Evolutionary conservation across 2,329 filamentous ascomycete genomes (phyloP).

Genomic region (Sarocladium kiliense): DNA sequence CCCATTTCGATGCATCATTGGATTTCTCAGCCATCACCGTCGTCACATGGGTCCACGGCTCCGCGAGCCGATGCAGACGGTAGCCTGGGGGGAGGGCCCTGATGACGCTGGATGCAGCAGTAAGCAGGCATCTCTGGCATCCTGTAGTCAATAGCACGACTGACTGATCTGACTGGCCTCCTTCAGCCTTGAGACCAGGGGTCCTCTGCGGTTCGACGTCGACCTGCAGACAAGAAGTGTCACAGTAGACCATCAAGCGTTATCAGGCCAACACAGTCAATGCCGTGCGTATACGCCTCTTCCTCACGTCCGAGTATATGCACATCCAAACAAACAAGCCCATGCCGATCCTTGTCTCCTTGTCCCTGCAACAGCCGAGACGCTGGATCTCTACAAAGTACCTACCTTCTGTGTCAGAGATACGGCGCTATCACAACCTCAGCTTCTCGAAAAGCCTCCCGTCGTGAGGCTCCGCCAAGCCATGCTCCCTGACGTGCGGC

Average conservation of each 20-base stretch:
- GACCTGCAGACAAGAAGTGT: neutral
- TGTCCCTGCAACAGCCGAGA: constrained; percentile 3
- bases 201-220: neutral
- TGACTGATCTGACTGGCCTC: too few species aligned
- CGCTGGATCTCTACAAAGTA: neutral
- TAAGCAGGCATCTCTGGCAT: constrained; percentile 1
- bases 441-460: constrained; percentile 5
- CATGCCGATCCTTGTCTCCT: neutral
- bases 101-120: neutral
- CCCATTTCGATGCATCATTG: neutral
- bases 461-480: constrained; percentile 1
- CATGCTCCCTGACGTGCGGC: constrained; percentile 6
- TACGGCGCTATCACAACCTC: neutral
- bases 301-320: neutral
- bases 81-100: neutral
- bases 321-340: neutral
- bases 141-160: neutral
- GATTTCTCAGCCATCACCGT: neutral
- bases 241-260: neutral
- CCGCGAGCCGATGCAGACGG: neutral
- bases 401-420: neutral
- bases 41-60: constrained; percentile 6
- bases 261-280: neutral
- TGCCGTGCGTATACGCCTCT: neutral
- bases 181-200: neutral